Conservation (phyloP, 352 stramenopile species). For the Hyaloperonospora brassicae region DNA sequence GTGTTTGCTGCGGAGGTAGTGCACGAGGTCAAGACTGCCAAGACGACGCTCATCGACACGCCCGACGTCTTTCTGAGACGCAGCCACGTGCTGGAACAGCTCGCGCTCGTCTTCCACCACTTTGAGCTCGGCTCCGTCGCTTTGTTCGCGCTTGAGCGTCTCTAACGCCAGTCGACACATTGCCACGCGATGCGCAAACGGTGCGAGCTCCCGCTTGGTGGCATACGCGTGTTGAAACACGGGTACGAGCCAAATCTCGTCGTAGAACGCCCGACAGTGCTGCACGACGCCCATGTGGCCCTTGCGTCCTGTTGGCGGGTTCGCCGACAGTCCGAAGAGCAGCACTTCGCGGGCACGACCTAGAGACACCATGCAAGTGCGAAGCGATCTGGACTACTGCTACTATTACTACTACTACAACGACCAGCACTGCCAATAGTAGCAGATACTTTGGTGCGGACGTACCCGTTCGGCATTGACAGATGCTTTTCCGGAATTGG, state of each 20-base stretch:
- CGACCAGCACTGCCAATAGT: too few species aligned
- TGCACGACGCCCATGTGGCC: constrained; percentile 79
- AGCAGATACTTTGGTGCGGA: too few species aligned
- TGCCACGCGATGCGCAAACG: constrained; percentile 60
- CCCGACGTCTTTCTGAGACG: constrained; percentile 8
- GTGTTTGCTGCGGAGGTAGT: constrained; percentile 37
- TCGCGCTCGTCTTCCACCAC: constrained; percentile 62
- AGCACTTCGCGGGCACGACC: constrained; percentile 39
- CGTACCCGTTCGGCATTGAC: not conserved
- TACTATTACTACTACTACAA: too few species aligned
- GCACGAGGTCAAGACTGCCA: constrained; percentile 71
- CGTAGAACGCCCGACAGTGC: constrained; percentile 51
- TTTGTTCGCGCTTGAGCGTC: constrained; percentile 15
- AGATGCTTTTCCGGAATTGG: not conserved
- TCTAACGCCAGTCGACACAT: constrained; percentile 64
- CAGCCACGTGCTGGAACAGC: constrained; percentile 42
- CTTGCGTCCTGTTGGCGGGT: constrained; percentile 58
- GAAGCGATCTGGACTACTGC: too few species aligned
- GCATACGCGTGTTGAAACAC: constrained; percentile 87
- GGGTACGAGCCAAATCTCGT: constrained; percentile 85
- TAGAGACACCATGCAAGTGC: too few species aligned
- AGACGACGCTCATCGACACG: constrained; percentile 31
- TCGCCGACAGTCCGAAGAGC: constrained; percentile 80
- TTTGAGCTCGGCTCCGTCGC: constrained; percentile 25
- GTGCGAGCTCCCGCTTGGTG: constrained; percentile 63